Percentiles rank a stretch among this genome's conserved stretches.
Evolutionary conservation across 2,329 filamentous ascomycete genomes (phyloP).

Genomic region (Hawksworthiomyces lignivorus): DNA sequence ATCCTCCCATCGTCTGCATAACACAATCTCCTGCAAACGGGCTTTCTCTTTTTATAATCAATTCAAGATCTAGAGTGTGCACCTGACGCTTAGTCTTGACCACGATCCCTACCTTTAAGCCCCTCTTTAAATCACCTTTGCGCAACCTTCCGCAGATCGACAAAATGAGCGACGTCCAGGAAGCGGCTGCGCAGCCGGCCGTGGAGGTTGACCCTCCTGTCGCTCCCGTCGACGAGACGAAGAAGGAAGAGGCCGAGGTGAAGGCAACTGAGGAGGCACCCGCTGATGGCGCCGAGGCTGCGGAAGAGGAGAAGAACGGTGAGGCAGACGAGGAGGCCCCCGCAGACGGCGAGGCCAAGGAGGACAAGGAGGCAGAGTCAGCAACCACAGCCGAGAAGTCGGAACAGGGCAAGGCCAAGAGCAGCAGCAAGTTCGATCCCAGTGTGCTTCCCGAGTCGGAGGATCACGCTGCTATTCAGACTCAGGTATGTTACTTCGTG

Average conservation of each 20-base stretch:
- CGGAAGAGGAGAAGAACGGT: conserved; percentile 4
- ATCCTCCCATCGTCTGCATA: neutral
- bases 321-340: conserved; percentile 20
- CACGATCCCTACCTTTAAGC: too few relatives aligned
- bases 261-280: conserved; percentile 18
- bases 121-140: neutral
- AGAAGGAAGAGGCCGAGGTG: neutral
- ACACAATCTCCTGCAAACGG: too few relatives aligned
- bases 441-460: conserved; percentile 60
- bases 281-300: conserved; percentile 1
- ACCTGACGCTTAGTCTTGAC: too few relatives aligned
- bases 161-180: conserved; percentile 19
- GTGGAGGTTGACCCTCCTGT: conserved; percentile 7
- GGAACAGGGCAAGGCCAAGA: conserved; percentile 26
- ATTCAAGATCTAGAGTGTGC: too few relatives aligned
- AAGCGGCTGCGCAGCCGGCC: conserved; percentile 18
- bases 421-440: conserved; percentile 65
- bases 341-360: conserved; percentile 20
- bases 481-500: conserved; percentile 51
- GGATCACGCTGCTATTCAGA: conserved; percentile 73
- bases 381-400: conserved; percentile 26
- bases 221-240: conserved; percentile 1
- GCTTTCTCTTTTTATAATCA: too few relatives aligned
- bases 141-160: neutral
- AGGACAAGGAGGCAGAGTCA: conserved; percentile 21